A percentile compares a stretch with the other conserved stretches of the same genome.
Conservation (phyloP, 139 green algal species). For the Mesotaenium endlicherianum region DNA sequence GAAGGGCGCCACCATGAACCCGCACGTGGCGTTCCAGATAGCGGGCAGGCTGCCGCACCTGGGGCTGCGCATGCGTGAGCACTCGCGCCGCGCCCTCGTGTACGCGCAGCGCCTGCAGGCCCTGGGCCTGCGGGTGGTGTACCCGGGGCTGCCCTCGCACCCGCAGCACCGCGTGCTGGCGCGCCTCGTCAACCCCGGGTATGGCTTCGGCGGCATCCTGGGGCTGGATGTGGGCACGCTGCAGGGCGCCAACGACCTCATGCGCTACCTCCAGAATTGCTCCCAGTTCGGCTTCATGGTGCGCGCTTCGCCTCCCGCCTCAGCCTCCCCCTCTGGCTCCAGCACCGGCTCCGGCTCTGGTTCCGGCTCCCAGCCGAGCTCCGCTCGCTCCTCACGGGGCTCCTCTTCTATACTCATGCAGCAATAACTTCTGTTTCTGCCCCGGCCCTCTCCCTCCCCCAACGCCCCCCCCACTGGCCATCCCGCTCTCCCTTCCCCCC, state of each 20-base stretch:
- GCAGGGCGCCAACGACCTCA: slow-evolving; percentile 56
- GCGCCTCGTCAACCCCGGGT: slow-evolving; percentile 63
- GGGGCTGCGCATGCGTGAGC: slow-evolving; percentile 68
- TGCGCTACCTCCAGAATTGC: slow-evolving; percentile 75
- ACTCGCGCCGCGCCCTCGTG: slow-evolving; percentile 57
- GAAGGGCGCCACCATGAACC: slow-evolving; percentile 76
- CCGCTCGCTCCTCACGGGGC: neutral
- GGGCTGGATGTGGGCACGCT: slow-evolving; percentile 62
- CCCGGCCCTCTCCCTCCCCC: too few species aligned
- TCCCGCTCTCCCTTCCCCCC: neutral
- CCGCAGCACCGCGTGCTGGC: slow-evolving; percentile 58
- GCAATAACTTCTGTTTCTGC: neutral
- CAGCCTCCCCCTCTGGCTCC: neutral
- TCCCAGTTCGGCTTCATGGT: slow-evolving; percentile 71
- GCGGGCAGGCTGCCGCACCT: slow-evolving; percentile 73
- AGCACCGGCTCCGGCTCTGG: neutral
- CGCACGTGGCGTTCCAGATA: slow-evolving; percentile 67
- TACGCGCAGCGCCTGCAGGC: slow-evolving; percentile 54
- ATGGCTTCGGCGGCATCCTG: slow-evolving; percentile 70
- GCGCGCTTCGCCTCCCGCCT: neutral
- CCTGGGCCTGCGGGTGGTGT: slow-evolving; percentile 59
- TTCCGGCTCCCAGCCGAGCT: neutral
- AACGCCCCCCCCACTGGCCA: too few species aligned
- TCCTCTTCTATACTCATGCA: neutral
- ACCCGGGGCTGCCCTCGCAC: slow-evolving; percentile 70